Conservation (phyloP, 148 eudicot species). For the Nyssa sinensis region DNA sequence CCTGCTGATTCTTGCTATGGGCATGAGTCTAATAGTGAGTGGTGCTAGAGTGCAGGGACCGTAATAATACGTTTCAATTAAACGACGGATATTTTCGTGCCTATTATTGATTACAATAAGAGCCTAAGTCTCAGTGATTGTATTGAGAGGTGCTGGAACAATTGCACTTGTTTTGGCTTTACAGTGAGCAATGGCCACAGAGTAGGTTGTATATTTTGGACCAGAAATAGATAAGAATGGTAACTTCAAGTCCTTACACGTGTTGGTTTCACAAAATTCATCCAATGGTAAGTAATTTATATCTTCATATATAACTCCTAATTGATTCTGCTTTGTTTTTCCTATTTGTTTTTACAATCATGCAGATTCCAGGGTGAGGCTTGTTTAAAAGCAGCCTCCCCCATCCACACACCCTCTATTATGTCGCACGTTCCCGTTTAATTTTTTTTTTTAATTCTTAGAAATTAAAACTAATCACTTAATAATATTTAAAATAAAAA, state of each 20-base stretch:
- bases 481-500: no score
- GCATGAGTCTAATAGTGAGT: not conserved
- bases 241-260: not conserved
- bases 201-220: slow-evolving; percentile 11
- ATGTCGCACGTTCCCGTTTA: no score
- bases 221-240: no score
- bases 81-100: not conserved
- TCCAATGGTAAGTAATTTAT: not conserved
- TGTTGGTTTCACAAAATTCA: not conserved
- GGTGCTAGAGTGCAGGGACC: slow-evolving; percentile 14
- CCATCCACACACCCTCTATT: no score
- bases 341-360: no score
- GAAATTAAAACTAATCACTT: no score
- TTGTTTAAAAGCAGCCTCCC: no score
- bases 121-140: slow-evolving; percentile 27
- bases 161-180: slow-evolving; percentile 24
- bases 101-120: not conserved
- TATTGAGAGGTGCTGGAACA: slow-evolving; percentile 22
- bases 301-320: no score
- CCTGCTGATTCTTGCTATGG: slow-evolving; percentile 5
- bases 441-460: no score
- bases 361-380: no score
- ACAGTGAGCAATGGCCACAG: not conserved
- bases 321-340: no score
- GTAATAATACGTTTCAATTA: not conserved